phyloP scores from a whole-genome alignment of 1,284 basidiomycete species.

The Malassezia equina region DNA sequence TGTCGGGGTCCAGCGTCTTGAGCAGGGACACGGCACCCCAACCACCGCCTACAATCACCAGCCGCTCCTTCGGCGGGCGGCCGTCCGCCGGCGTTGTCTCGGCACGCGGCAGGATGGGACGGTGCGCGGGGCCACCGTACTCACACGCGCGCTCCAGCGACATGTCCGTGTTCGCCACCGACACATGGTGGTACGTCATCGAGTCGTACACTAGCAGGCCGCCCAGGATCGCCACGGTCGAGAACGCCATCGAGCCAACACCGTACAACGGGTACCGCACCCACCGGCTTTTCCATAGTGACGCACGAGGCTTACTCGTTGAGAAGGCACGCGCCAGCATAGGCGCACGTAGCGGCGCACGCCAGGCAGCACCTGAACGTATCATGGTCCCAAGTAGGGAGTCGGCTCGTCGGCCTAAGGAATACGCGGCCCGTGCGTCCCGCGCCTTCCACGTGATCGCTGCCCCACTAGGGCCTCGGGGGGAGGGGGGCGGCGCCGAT shows the following conservation, averaged over 20 bases:
- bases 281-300: background rate
- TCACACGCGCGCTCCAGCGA: slow-evolving; percentile 13
- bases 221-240: background rate
- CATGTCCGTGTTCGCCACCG: background rate
- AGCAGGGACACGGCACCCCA: slow-evolving; percentile 45
- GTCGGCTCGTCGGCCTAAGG: background rate
- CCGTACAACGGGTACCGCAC: slow-evolving; percentile 13
- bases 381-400: background rate
- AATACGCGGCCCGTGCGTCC: background rate
- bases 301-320: background rate
- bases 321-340: background rate
- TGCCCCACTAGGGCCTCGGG: background rate
- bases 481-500: too few relatives aligned
- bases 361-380: background rate
- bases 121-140: slow-evolving; percentile 39
- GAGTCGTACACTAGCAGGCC: slow-evolving; percentile 12
- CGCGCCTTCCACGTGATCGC: background rate
- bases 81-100: slow-evolving; percentile 16
- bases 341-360: background rate
- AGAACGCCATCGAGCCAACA: background rate
- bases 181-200: slow-evolving; percentile 8
- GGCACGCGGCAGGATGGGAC: slow-evolving; percentile 34
- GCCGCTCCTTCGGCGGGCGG: slow-evolving; percentile 27
- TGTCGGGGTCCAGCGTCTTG: slow-evolving; percentile 32
- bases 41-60: slow-evolving; percentile 47